These are phyloP conservation scores for Ensete glaucum DNA, from an alignment of 176 grass and related monocot species.

Conservation along the genomic window DNA sequence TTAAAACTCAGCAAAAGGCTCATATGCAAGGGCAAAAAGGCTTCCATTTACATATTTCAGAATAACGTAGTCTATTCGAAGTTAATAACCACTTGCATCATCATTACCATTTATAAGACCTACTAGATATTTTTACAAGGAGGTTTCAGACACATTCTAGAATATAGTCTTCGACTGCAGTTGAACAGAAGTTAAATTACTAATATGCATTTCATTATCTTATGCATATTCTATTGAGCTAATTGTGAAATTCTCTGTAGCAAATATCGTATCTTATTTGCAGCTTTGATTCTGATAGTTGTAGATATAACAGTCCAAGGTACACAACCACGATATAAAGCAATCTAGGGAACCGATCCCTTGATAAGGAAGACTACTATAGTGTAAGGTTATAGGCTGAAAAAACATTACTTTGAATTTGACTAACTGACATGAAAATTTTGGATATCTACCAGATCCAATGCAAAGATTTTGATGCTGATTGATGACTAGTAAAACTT, in stretches of 20 bases:
- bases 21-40: background rate
- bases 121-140: background rate
- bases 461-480: background rate
- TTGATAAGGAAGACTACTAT: background rate
- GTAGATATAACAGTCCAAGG: background rate
- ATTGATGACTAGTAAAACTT: background rate
- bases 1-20: background rate
- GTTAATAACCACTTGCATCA: background rate
- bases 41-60: background rate
- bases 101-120: background rate
- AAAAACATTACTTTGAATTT: background rate
- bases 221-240: background rate
- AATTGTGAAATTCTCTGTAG: background rate
- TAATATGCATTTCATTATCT: background rate
- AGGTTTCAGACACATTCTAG: background rate
- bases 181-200: background rate
- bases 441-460: background rate
- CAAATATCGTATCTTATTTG: background rate
- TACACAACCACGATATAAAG: background rate
- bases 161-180: background rate
- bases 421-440: background rate
- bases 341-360: background rate
- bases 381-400: background rate
- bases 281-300: background rate
- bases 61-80: background rate